These are phyloP conservation scores for Orbilia ellipsospora DNA, from an alignment of 2,329 filamentous ascomycete species.

Conservation along the genomic window DNA sequence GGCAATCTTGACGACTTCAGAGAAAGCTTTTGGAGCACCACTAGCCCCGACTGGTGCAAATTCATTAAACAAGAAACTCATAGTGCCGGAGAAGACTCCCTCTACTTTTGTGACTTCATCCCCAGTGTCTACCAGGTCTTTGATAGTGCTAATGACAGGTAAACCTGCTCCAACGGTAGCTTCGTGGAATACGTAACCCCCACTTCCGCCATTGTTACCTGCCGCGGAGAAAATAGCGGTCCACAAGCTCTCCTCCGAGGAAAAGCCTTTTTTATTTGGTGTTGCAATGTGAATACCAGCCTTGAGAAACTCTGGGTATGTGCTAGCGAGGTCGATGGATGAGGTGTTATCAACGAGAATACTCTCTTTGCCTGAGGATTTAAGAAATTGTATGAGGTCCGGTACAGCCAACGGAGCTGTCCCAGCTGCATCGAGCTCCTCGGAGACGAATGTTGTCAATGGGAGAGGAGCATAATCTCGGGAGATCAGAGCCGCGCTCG, in stretches of 20 bases:
- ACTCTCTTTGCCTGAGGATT: conserved; percentile 78
- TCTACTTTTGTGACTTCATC: conserved; percentile 92
- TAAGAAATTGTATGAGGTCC: conserved; percentile 77
- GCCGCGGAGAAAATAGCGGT: conserved; percentile 84
- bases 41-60: conserved; percentile 82
- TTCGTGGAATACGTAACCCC: conserved; percentile 91
- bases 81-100: conserved; percentile 96
- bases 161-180: conserved; percentile 92
- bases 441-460: conserved; percentile 70
- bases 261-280: conserved; percentile 98
- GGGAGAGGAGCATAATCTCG: conserved; percentile 76
- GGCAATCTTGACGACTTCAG: conserved; percentile 88
- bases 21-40: conserved; percentile 79
- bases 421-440: conserved; percentile 73
- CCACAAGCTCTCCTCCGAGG: conserved; percentile 82
- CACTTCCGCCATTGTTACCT: conserved; percentile 65
- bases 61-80: conserved; percentile 98
- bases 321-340: conserved; percentile 82
- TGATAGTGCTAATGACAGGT: conserved; percentile 90
- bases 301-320: conserved; percentile 83
- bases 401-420: conserved; percentile 74
- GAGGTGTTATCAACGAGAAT: conserved; percentile 96
- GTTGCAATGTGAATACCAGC: conserved; percentile 91
- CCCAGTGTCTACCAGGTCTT: conserved; percentile 92
- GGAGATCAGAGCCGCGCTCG: conserved; percentile 82